Evolutionary conservation across 768 basidiomycete genomes (phyloP).

Genomic region (Filobasidium wieringae): DNA sequence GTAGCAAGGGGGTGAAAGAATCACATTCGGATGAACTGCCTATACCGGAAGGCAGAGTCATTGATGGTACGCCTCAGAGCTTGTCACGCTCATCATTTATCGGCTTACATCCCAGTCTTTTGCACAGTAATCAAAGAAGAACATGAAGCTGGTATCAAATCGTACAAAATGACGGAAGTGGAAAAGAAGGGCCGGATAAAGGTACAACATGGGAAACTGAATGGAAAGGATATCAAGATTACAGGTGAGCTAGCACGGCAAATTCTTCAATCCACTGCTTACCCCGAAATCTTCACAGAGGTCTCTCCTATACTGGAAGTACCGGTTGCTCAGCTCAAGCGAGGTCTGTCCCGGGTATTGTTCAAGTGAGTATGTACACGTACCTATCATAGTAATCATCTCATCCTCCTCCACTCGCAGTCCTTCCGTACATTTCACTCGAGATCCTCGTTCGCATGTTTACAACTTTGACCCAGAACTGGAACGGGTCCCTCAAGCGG

Average conservation of each 20-base stretch:
- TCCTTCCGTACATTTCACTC: slow-evolving; percentile 77
- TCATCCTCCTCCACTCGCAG: slow-evolving; percentile 41
- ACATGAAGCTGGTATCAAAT: not conserved
- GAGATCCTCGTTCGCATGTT: slow-evolving; percentile 69
- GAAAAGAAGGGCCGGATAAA: not conserved
- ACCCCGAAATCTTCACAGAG: no score
- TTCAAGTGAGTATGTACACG: slow-evolving; percentile 52
- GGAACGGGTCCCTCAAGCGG: slow-evolving; percentile 60
- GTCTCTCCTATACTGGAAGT: not conserved
- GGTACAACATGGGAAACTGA: not conserved
- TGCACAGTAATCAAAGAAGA: not conserved
- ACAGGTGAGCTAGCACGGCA: not conserved
- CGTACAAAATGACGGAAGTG: not conserved
- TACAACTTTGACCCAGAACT: slow-evolving; percentile 72
- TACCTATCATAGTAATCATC: not conserved
- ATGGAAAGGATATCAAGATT: not conserved
- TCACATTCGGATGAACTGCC: no score
- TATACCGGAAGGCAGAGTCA: no score
- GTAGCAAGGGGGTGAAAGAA: no score
- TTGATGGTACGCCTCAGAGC: no score
- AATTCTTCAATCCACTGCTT: no score
- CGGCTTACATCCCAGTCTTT: not conserved
- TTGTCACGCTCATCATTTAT: no score
- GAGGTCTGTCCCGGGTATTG: slow-evolving; percentile 57
- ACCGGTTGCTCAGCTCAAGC: slow-evolving; percentile 51